Evolutionary conservation across 1,139 yeast species (phyloP).

Genomic region (Wickerhamomyces sp.): DNA sequence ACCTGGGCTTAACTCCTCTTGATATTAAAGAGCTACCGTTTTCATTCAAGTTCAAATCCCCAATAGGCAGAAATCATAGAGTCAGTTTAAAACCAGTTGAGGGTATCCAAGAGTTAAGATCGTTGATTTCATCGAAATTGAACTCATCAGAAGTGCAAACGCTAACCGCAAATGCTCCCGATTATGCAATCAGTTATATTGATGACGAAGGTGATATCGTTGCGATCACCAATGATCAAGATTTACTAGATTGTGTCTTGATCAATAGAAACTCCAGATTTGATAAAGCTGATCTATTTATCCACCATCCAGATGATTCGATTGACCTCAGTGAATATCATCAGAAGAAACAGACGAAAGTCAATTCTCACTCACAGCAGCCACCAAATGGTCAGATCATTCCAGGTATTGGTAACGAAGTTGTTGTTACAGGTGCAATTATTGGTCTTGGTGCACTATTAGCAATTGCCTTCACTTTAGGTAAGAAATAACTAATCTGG

Average conservation of each 20-base stretch:
- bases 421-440: slow-evolving; percentile 60
- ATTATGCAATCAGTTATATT: slow-evolving; percentile 67
- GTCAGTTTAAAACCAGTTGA: slow-evolving; percentile 46
- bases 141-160: slow-evolving; percentile 34
- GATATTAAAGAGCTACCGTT: slow-evolving; percentile 34
- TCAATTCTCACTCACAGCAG: slow-evolving; percentile 7
- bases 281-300: slow-evolving; percentile 65
- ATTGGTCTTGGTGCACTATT: slow-evolving; percentile 60
- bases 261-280: slow-evolving; percentile 45
- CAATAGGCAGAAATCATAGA: slow-evolving; percentile 70
- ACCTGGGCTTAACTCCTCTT: neutral
- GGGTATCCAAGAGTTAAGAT: slow-evolving; percentile 42
- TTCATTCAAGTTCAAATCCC: slow-evolving; percentile 75
- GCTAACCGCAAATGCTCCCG: slow-evolving; percentile 40
- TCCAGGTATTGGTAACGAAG: slow-evolving; percentile 55
- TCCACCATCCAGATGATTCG: slow-evolving; percentile 64
- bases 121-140: slow-evolving; percentile 43
- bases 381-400: slow-evolving; percentile 30
- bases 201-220: slow-evolving; percentile 88
- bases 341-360: slow-evolving; percentile 13
- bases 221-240: slow-evolving; percentile 70
- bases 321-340: slow-evolving; percentile 26
- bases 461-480: slow-evolving; percentile 17
- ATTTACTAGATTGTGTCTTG: slow-evolving; percentile 65
- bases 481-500: slow-evolving; percentile 10